Evolutionary conservation across 768 basidiomycete genomes (phyloP).

Genomic region (Tulasnella sp.): DNA sequence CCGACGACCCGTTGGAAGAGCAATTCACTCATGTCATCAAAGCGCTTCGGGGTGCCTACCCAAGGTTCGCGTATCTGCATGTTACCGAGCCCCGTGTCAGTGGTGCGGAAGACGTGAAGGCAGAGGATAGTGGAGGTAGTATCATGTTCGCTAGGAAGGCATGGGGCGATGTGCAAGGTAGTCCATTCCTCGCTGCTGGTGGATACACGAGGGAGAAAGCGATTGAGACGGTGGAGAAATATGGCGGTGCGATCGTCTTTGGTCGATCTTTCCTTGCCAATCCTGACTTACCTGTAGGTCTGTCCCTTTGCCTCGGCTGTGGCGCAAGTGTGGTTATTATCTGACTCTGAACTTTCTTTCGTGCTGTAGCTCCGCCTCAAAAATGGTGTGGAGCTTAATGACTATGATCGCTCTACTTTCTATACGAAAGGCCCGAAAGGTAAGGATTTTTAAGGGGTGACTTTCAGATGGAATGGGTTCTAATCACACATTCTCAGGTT

Average conservation of each 20-base stretch:
- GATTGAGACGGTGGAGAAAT: neutral
- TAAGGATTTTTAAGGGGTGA: neutral
- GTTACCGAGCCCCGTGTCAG: conserved; percentile 31
- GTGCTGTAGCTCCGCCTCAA: neutral
- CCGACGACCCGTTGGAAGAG: neutral
- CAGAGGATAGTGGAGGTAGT: neutral
- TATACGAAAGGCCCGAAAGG: neutral
- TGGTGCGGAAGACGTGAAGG: conserved; percentile 3
- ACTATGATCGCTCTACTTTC: neutral
- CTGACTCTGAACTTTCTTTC: too few species aligned
- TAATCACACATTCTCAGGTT: neutral
- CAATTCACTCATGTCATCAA: conserved; percentile 41
- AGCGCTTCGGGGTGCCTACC: conserved; percentile 35
- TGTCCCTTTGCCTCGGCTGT: neutral
- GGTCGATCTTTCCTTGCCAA: conserved; percentile 1
- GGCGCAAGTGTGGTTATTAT: neutral
- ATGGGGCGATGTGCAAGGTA: neutral
- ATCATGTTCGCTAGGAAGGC: conserved; percentile 17
- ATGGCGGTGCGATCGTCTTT: conserved; percentile 7
- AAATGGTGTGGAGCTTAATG: neutral
- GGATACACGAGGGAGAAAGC: conserved; percentile 4
- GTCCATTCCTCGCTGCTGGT: neutral
- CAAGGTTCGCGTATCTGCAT: conserved; percentile 42
- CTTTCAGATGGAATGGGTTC: neutral
- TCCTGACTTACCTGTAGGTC: conserved; percentile 5